These are phyloP conservation scores for Heracleum sosnowskyi DNA, from an alignment of 129 eudicot species.

Conservation along the genomic window DNA sequence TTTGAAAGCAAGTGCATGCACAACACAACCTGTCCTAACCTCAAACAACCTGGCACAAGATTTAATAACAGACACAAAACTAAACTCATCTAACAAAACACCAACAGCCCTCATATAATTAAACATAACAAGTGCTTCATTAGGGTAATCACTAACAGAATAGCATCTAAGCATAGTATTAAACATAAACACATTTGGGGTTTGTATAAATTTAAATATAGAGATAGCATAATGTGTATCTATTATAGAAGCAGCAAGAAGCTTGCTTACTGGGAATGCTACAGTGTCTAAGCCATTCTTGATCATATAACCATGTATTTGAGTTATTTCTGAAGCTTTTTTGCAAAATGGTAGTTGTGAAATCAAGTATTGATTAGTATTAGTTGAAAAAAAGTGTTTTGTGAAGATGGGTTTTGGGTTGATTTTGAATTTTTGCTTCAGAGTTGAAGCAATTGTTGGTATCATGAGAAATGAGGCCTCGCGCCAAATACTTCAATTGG, in stretches of 20 bases:
- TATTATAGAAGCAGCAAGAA: slow-evolving; percentile 23
- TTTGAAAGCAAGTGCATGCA: slow-evolving; percentile 24
- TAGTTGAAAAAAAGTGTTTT: neutral
- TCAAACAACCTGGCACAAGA: slow-evolving; percentile 22
- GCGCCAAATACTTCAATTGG: neutral
- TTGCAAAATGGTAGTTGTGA: slow-evolving; percentile 16
- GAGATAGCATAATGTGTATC: slow-evolving; percentile 24
- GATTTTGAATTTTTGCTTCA: slow-evolving; percentile 3
- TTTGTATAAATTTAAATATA: slow-evolving; percentile 17
- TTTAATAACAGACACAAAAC: slow-evolving; percentile 21
- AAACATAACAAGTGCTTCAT: slow-evolving; percentile 22
- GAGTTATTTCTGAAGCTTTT: slow-evolving; percentile 17
- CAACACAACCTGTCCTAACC: slow-evolving; percentile 15
- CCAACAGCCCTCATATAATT: slow-evolving; percentile 19
- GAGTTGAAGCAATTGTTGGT: neutral
- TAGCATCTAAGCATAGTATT: slow-evolving; percentile 34
- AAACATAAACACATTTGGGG: slow-evolving; percentile 34
- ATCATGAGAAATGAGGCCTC: slow-evolving; percentile 12
- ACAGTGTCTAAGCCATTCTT: slow-evolving; percentile 24
- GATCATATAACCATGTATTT: slow-evolving; percentile 28
- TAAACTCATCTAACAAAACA: slow-evolving; percentile 26
- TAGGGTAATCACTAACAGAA: slow-evolving; percentile 24
- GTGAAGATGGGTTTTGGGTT: neutral
- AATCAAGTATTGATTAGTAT: slow-evolving; percentile 17
- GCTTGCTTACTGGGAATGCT: slow-evolving; percentile 35